phyloP scores from a whole-genome alignment of 192 early-diverging fungal species.

The Entomortierella parvispora region DNA sequence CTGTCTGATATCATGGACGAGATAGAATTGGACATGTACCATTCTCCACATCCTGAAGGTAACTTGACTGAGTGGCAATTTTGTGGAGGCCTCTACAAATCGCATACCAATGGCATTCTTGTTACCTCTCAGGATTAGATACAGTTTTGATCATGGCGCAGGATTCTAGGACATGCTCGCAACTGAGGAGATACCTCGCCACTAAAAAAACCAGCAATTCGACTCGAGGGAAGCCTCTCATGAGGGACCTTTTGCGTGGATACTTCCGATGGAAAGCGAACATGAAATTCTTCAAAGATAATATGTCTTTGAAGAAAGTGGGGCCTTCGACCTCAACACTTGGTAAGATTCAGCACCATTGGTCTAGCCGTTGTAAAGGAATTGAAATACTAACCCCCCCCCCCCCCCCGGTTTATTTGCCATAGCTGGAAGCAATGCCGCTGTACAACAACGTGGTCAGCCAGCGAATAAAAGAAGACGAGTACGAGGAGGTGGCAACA shows the following conservation, averaged over 20 bases:
- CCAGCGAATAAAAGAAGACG: conserved; percentile 61
- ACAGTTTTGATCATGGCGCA: conserved; percentile 79
- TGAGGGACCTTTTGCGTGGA: conserved; percentile 62
- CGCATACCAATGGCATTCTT: no score
- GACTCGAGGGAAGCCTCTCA: conserved; percentile 43
- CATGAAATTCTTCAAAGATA: conserved; percentile 58
- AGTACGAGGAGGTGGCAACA: conserved; percentile 47
- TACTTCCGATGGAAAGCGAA: conserved; percentile 84
- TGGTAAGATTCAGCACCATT: not conserved
- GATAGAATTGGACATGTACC: conserved; percentile 73
- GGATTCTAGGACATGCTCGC: conserved; percentile 68
- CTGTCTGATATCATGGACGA: conserved; percentile 80
- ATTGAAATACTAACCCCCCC: not conserved
- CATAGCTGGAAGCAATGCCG: not conserved
- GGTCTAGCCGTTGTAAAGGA: no score
- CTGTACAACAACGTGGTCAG: conserved; percentile 16
- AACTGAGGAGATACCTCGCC: conserved; percentile 69
- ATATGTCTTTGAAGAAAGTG: conserved; percentile 19
- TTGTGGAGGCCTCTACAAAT: no score
- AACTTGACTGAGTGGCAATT: no score
- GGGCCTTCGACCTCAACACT: not conserved
- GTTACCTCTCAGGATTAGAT: conserved; percentile 21
- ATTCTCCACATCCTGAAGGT: conserved; percentile 37
- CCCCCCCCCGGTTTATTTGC: not conserved
- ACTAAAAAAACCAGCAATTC: conserved; percentile 20